phyloP scores from a whole-genome alignment of 192 early-diverging fungal genomes.

The Rhizoclosmatium sp. region DNA sequence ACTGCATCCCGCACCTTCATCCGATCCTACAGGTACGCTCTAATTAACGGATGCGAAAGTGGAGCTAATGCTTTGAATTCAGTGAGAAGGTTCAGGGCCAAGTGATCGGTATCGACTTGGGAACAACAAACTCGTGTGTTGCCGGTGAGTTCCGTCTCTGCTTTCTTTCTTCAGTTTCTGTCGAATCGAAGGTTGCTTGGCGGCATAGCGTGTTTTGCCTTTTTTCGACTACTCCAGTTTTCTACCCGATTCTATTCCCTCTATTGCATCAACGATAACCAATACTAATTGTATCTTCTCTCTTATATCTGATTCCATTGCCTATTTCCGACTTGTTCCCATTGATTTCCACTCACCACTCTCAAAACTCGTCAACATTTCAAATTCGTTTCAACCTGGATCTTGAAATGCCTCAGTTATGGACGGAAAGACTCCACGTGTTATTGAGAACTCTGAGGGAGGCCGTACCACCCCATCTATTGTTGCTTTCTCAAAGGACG shows the following conservation, averaged over 20 bases:
- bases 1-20: slow-evolving; percentile 14
- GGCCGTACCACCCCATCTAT: slow-evolving; percentile 96
- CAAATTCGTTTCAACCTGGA: neutral
- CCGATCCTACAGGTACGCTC: slow-evolving; percentile 21
- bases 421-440: slow-evolving; percentile 97
- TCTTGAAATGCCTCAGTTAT: slow-evolving; percentile 65
- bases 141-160: slow-evolving; percentile 56
- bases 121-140: slow-evolving; percentile 99
- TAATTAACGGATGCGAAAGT: neutral
- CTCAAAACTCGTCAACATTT: neutral
- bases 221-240: neutral
- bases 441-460: slow-evolving; percentile 98
- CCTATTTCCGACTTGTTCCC: neutral
- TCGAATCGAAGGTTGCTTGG: neutral
- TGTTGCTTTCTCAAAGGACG: slow-evolving; percentile 95
- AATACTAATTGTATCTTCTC: too few species aligned
- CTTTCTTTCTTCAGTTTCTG: slow-evolving; percentile 15
- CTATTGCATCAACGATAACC: neutral
- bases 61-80: neutral
- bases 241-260: neutral
- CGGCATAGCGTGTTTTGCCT: neutral
- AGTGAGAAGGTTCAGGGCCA: slow-evolving; percentile 73
- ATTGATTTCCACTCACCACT: neutral
- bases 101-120: slow-evolving; percentile 98
- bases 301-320: neutral